Percentiles rank a stretch among this genome's conserved stretches.
These are phyloP conservation scores for Aristolochia californica DNA, from an alignment of 164 flowering plant species.

Conservation along the genomic window DNA sequence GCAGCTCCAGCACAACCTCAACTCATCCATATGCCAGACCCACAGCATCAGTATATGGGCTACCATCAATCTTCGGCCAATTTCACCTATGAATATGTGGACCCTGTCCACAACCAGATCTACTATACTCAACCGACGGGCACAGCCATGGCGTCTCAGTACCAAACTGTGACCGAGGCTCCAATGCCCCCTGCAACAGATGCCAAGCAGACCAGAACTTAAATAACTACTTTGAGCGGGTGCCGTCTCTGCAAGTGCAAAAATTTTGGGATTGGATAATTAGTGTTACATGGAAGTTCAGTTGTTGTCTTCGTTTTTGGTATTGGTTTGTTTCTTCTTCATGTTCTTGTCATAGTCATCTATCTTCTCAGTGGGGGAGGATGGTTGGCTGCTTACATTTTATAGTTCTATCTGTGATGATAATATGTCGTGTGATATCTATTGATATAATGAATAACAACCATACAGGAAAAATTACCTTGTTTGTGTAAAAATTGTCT, in stretches of 20 bases:
- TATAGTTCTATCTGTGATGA: constrained; percentile 2
- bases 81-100: constrained; percentile 50
- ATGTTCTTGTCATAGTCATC: constrained; percentile 1
- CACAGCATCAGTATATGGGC: constrained; percentile 51
- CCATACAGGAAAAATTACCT: constrained; percentile 1
- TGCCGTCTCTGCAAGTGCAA: constrained; percentile 4
- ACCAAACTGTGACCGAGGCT: constrained; percentile 59
- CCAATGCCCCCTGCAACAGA: constrained; percentile 37
- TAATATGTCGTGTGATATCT: constrained; percentile 2
- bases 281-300: constrained; percentile 20
- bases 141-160: constrained; percentile 47
- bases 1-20: constrained; percentile 20
- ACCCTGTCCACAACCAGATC: constrained; percentile 54
- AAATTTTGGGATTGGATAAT: constrained; percentile 42
- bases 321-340: constrained; percentile 25
- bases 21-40: constrained; percentile 44
- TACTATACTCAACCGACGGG: constrained; percentile 57
- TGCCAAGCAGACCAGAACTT: constrained; percentile 29
- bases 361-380: no score
- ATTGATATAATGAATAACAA: constrained; percentile 4
- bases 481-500: no score
- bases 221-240: not conserved
- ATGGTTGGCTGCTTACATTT: constrained; percentile 2
- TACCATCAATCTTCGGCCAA: constrained; percentile 54
- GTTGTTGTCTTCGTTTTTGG: constrained; percentile 23